Evolutionary conservation across 1,139 yeast genomes (phyloP).

Genomic region (Groenewaldozyma auringiensis): DNA sequence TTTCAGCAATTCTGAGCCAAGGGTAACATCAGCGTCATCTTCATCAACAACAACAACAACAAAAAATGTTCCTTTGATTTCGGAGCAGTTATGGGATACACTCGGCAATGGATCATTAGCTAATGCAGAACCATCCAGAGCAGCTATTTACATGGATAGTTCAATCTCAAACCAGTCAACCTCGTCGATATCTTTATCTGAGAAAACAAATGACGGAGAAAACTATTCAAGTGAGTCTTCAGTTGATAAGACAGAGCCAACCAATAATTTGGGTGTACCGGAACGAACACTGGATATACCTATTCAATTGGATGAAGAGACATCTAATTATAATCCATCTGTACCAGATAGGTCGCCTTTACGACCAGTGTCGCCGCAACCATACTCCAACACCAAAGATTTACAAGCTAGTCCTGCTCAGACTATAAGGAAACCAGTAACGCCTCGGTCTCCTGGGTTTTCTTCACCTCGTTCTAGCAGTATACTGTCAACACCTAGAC

Average conservation of each 20-base stretch:
- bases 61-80: neutral
- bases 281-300: neutral
- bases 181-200: neutral
- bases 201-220: neutral
- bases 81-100: neutral
- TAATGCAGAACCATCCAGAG: neutral
- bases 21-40: neutral
- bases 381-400: constrained; percentile 1
- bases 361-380: constrained; percentile 17
- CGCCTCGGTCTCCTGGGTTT: constrained; percentile 3
- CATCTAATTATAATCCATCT: neutral
- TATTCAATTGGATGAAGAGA: neutral
- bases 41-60: neutral
- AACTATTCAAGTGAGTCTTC: neutral
- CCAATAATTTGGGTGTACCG: neutral
- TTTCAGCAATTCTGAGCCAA: neutral
- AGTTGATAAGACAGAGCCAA: neutral
- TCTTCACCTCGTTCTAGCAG: neutral
- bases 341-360: constrained; percentile 19
- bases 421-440: neutral
- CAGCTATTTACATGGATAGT: constrained; percentile 1
- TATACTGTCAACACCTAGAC: neutral
- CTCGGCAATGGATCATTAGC: neutral
- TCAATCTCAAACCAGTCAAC: neutral
- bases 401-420: constrained; percentile 3